Conservation (phyloP, 495 filamentous ascomycete genomes). For the Umbilicaria muhlenbergii region DNA sequence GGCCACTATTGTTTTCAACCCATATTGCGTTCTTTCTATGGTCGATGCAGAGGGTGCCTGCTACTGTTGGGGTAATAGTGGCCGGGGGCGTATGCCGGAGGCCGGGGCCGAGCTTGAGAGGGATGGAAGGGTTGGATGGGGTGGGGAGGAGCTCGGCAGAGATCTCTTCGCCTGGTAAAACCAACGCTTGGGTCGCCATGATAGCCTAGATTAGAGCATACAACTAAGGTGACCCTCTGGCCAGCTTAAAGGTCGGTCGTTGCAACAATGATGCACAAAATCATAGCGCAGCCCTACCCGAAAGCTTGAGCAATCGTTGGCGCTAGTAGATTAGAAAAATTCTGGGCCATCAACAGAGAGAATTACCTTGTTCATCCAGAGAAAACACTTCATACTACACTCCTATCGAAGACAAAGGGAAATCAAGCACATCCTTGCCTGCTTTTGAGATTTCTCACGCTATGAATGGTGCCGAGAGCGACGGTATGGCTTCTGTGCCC, state of each 20-base stretch:
- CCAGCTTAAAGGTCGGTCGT: not conserved
- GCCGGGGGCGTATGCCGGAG: slow-evolving; percentile 57
- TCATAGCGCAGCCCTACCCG: too few relatives aligned
- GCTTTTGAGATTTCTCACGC: slow-evolving; percentile 14
- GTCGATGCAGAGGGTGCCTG: slow-evolving; percentile 67
- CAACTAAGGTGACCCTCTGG: not conserved
- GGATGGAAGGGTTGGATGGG: slow-evolving; percentile 43
- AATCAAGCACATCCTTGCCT: not conserved
- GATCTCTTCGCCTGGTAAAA: slow-evolving; percentile 70
- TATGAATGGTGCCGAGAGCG: slow-evolving; percentile 40
- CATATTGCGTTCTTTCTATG: slow-evolving; percentile 63
- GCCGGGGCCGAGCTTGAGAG: slow-evolving; percentile 75
- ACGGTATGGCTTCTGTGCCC: slow-evolving; percentile 28
- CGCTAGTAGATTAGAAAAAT: not conserved
- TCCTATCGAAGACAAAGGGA: not conserved
- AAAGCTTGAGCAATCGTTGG: not conserved
- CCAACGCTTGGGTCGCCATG: slow-evolving; percentile 39
- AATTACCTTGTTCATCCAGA: not conserved
- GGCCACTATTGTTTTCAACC: slow-evolving; percentile 52
- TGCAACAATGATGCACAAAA: not conserved
- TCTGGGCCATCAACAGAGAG: not conserved
- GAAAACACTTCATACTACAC: slow-evolving; percentile 13
- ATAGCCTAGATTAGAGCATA: not conserved
- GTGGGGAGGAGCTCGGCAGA: slow-evolving; percentile 39
- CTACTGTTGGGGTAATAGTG: slow-evolving; percentile 55